A percentile compares a stretch with the other conserved stretches of the same genome.
phyloP scores from a whole-genome alignment of 108 stramenopile species.

The Pseudonitzschia delicatissima region DNA sequence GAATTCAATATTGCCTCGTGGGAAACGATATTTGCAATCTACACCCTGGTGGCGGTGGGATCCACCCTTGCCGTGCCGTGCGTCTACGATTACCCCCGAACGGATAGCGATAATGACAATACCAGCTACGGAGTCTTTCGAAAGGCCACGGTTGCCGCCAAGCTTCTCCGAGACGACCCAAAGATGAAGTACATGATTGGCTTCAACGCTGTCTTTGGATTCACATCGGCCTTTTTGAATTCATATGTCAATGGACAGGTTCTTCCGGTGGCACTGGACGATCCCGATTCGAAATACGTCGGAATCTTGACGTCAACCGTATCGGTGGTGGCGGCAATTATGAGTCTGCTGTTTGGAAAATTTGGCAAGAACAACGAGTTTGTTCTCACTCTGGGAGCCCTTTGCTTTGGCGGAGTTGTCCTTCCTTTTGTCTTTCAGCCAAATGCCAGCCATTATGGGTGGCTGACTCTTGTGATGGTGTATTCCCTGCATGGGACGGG shows the following conservation, averaged over 20 bases:
- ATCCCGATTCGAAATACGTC: conserved; percentile 36
- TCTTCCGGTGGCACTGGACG: conserved; percentile 49
- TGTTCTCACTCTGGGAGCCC: conserved; percentile 54
- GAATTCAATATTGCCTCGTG: conserved; percentile 33
- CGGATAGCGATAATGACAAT: background rate
- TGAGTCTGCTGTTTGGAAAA: conserved; percentile 55
- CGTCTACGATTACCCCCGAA: conserved; percentile 34
- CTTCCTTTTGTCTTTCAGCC: conserved; percentile 62
- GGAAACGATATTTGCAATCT: conserved; percentile 58
- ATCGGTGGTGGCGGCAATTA: conserved; percentile 52
- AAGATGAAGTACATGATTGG: conserved; percentile 47
- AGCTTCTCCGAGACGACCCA: background rate
- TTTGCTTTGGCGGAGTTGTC: conserved; percentile 54
- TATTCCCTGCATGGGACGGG: conserved; percentile 72
- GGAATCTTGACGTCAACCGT: conserved; percentile 59
- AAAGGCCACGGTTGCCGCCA: background rate
- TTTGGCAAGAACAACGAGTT: conserved; percentile 46
- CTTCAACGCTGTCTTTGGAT: conserved; percentile 71
- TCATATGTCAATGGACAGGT: conserved; percentile 80
- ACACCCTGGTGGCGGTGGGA: conserved; percentile 46
- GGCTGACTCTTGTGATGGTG: conserved; percentile 37
- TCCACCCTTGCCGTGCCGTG: conserved; percentile 44
- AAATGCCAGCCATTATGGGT: conserved; percentile 39
- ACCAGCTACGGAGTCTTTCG: background rate
- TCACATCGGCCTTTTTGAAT: conserved; percentile 62